phyloP scores from a whole-genome alignment of 352 stramenopile species.

The Globisporangium parvum region DNA sequence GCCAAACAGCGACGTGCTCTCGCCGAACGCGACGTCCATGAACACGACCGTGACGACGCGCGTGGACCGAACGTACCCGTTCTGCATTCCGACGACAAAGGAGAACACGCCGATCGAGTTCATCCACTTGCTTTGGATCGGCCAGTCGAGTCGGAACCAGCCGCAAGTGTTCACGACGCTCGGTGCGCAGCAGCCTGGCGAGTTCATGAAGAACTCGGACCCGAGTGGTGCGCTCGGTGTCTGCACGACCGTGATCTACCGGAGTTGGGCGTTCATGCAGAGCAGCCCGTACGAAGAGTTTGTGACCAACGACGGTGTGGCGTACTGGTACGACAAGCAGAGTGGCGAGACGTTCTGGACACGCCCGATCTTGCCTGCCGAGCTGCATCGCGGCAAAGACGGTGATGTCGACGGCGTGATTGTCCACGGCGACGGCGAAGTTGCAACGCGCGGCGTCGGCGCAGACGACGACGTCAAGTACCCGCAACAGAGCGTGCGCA shows the following conservation, averaged over 20 bases:
- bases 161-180: conserved; percentile 88
- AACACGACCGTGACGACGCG: conserved; percentile 85
- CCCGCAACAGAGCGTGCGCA: conserved; percentile 64
- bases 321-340: conserved; percentile 87
- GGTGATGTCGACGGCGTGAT: conserved; percentile 79
- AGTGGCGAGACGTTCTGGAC: conserved; percentile 90
- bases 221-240: conserved; percentile 61
- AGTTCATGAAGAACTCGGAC: conserved; percentile 90
- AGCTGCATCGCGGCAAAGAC: conserved; percentile 70
- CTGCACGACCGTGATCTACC: conserved; percentile 86
- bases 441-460: conserved; percentile 65
- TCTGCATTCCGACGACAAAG: conserved; percentile 88
- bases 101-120: conserved; percentile 91
- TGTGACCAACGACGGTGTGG: conserved; percentile 83
- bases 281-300: conserved; percentile 84
- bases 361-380: conserved; percentile 70
- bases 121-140: conserved; percentile 89
- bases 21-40: conserved; percentile 74
- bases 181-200: conserved; percentile 84
- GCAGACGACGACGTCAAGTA: conserved; percentile 49
- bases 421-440: conserved; percentile 60
- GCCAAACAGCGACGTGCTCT: conserved; percentile 74
- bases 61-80: conserved; percentile 87
- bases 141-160: conserved; percentile 86
- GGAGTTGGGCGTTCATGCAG: conserved; percentile 91